phyloP scores from a whole-genome alignment of 306 rosid genomes.

The Cucumis melo region DNA sequence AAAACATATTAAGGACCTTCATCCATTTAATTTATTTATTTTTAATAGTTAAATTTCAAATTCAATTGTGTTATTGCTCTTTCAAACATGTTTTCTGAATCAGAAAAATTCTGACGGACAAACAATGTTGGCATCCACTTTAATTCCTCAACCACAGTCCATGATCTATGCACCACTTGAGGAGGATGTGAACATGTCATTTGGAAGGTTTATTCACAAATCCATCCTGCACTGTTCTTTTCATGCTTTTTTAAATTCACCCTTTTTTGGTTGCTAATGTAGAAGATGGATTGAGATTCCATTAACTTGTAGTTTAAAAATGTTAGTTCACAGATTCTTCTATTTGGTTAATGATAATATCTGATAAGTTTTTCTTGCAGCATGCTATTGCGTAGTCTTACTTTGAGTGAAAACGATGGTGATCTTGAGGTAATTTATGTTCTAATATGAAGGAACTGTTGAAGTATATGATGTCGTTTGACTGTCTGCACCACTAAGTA shows the following conservation, averaged over 20 bases:
- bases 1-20: neutral
- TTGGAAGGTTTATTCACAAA: slow-evolving; percentile 69
- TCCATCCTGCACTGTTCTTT: slow-evolving; percentile 10
- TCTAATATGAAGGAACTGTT: neutral
- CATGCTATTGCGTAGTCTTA: slow-evolving; percentile 76
- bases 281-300: neutral
- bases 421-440: slow-evolving; percentile 68
- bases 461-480: neutral
- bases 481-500: neutral
- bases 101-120: slow-evolving; percentile 83
- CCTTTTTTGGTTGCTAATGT: neutral
- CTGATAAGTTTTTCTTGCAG: slow-evolving; percentile 35
- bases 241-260: neutral
- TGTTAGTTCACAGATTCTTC: neutral
- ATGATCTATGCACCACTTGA: slow-evolving; percentile 53
- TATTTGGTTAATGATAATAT: slow-evolving; percentile 11
- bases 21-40: slow-evolving; percentile 4
- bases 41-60: slow-evolving; percentile 5
- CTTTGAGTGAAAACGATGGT: slow-evolving; percentile 65
- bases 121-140: slow-evolving; percentile 77
- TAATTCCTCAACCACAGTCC: slow-evolving; percentile 79
- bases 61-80: neutral
- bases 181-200: slow-evolving; percentile 86
- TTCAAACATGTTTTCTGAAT: slow-evolving; percentile 14
- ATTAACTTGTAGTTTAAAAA: neutral